Percentiles rank a stretch among this genome's conserved stretches.
These are phyloP conservation scores for Gypsophila paniculata DNA, from an alignment of 179 eudicot species.

Conservation along the genomic window DNA sequence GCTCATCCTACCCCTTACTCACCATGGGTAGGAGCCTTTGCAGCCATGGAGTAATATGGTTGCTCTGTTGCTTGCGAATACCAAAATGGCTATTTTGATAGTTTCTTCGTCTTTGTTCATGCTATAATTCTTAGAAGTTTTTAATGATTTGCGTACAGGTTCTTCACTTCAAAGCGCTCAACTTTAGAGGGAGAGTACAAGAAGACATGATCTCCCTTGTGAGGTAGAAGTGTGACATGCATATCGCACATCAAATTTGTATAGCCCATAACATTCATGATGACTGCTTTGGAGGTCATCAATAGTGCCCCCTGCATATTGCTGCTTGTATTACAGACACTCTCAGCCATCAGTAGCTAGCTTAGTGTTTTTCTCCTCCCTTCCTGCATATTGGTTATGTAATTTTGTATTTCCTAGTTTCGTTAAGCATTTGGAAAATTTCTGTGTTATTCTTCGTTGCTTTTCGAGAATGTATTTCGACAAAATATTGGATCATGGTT, in stretches of 20 bases:
- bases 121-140: neutral
- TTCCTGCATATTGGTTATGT: conserved; percentile 12
- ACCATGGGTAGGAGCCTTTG: neutral
- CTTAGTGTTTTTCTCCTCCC: neutral
- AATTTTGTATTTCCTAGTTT: conserved; percentile 12
- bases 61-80: neutral
- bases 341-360: conserved; percentile 11
- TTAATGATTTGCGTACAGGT: neutral
- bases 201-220: conserved; percentile 10
- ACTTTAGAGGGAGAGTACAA: neutral
- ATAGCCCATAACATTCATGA: conserved; percentile 20
- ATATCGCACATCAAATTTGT: conserved; percentile 18
- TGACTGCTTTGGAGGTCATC: conserved; percentile 6
- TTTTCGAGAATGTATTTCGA: neutral
- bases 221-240: conserved; percentile 16
- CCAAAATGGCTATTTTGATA: neutral
- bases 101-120: neutral
- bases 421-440: neutral
- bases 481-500: neutral
- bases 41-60: too few species aligned
- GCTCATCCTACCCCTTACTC: neutral
- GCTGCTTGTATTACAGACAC: conserved; percentile 11
- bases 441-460: neutral
- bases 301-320: neutral
- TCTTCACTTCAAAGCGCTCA: neutral